Conservation (phyloP, 2,329 filamentous ascomycete species). For the Teratosphaeria gauchensis region DNA sequence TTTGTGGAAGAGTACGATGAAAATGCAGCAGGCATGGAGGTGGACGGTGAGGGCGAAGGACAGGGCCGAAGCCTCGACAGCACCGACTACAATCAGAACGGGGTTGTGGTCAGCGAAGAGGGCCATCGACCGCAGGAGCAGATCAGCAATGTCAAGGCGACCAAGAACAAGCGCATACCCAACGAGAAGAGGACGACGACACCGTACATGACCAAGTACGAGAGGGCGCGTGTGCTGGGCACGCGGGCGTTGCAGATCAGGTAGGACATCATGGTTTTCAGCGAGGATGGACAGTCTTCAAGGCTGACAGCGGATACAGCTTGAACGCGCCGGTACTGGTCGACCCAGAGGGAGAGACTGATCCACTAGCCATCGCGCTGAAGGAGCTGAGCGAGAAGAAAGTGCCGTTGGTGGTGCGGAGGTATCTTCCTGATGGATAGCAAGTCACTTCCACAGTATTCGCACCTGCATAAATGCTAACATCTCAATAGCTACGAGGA, state of each 20-base stretch:
- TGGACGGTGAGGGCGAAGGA: conserved; percentile 9
- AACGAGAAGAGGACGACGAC: conserved; percentile 84
- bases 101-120: conserved; percentile 42
- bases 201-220: conserved; percentile 99
- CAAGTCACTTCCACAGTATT: conserved; percentile 30
- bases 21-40: conserved; percentile 27
- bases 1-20: conserved; percentile 46
- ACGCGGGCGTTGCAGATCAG: conserved; percentile 93
- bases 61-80: conserved; percentile 16
- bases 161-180: conserved; percentile 76
- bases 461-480: conserved; percentile 10
- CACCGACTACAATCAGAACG: conserved; percentile 22
- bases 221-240: conserved; percentile 83
- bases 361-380: conserved; percentile 92
- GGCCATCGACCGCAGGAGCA: conserved; percentile 36
- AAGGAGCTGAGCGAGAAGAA: conserved; percentile 98
- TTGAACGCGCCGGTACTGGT: conserved; percentile 97
- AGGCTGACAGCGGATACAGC: conserved; percentile 37
- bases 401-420: conserved; percentile 87
- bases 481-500: conserved; percentile 70
- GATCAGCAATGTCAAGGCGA: conserved; percentile 47
- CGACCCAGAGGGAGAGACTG: conserved; percentile 93
- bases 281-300: neutral
- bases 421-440: conserved; percentile 95
- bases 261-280: conserved; percentile 33